phyloP scores from a whole-genome alignment of 768 basidiomycete genomes.

The Termitomyces sp. region DNA sequence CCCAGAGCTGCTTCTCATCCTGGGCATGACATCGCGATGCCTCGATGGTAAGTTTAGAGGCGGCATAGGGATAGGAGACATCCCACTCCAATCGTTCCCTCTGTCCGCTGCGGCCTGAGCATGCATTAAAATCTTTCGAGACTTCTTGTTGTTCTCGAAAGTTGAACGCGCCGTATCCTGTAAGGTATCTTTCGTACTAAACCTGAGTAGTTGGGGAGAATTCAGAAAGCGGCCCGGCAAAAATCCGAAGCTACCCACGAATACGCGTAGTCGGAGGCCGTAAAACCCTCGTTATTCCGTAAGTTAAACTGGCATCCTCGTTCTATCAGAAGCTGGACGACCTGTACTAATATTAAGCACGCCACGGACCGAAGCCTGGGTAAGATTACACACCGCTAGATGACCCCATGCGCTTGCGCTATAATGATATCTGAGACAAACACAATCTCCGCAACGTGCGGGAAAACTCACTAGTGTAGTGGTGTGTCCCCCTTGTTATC shows the following conservation, averaged over 20 bases:
- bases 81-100: constrained; percentile 57
- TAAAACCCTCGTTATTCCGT: constrained; percentile 89
- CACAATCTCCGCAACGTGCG: constrained; percentile 5
- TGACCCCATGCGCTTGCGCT: constrained; percentile 91
- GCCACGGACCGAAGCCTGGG: not conserved
- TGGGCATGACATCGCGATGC: constrained; percentile 39
- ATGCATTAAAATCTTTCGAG: constrained; percentile 58
- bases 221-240: not conserved
- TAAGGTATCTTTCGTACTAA: constrained; percentile 70
- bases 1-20: constrained; percentile 79
- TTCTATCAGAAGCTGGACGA: constrained; percentile 85
- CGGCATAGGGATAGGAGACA: constrained; percentile 37
- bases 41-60: constrained; percentile 39
- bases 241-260: constrained; percentile 46
- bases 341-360: constrained; percentile 33
- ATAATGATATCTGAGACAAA: constrained; percentile 8
- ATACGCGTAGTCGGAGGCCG: constrained; percentile 90
- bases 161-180: constrained; percentile 79
- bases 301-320: constrained; percentile 81
- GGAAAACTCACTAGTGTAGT: constrained; percentile 76
- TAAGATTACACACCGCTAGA: constrained; percentile 52
- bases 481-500: constrained; percentile 93
- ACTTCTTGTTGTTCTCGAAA: constrained; percentile 77
- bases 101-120: constrained; percentile 64
- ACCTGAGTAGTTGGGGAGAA: constrained; percentile 35